phyloP scores from a whole-genome alignment of 345 rosid species.

The Triadica sebifera region DNA sequence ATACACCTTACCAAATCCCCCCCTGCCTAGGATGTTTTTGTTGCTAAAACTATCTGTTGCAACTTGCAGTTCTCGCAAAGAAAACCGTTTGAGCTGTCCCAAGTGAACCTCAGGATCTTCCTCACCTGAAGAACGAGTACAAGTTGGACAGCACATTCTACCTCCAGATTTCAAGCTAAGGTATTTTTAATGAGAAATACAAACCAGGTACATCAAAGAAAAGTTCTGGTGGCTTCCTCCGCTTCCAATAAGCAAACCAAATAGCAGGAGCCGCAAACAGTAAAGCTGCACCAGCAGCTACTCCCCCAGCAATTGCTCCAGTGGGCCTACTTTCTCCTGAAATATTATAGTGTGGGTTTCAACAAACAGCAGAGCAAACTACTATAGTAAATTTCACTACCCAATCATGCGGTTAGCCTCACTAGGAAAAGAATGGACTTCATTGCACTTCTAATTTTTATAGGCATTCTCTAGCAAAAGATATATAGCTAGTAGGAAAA shows the following conservation, averaged over 20 bases:
- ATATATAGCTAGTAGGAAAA: neutral
- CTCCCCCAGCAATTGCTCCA: conserved; percentile 41
- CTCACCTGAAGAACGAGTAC: conserved; percentile 18
- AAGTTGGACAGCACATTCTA: neutral
- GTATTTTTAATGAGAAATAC: conserved; percentile 9
- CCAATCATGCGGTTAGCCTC: neutral
- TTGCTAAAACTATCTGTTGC: conserved; percentile 38
- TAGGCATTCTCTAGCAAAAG: neutral
- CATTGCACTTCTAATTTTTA: neutral
- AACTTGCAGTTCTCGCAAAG: conserved; percentile 32
- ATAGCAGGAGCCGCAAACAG: conserved; percentile 36
- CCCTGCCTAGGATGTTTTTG: conserved; percentile 38
- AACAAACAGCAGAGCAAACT: neutral
- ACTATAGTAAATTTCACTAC: neutral
- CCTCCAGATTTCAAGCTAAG: neutral
- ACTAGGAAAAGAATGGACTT: neutral
- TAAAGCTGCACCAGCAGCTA: conserved; percentile 38
- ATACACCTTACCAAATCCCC: conserved; percentile 38
- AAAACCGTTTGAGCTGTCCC: conserved; percentile 36
- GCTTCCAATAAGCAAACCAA: conserved; percentile 29
- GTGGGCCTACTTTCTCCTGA: conserved; percentile 25
- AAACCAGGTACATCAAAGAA: conserved; percentile 40
- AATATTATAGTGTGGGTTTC: conserved; percentile 1
- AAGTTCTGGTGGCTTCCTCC: conserved; percentile 27
- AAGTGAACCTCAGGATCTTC: conserved; percentile 36